phyloP scores from a whole-genome alignment of 495 filamentous ascomycete genomes.

The Aspergillus bridgeri region DNA sequence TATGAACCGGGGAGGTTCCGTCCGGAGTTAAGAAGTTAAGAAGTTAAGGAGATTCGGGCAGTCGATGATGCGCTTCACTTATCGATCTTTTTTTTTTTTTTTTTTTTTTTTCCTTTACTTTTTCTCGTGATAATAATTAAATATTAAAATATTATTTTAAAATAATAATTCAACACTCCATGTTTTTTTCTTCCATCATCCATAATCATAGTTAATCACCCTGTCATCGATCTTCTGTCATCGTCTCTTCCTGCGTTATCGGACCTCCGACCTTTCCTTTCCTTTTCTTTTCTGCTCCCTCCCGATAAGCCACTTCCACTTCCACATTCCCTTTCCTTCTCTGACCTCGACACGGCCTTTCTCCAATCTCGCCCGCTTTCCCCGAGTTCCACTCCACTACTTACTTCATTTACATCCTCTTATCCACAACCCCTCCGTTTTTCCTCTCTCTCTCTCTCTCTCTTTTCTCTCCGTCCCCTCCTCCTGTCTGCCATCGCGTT shows the following conservation, averaged over 20 bases:
- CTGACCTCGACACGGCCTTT: no score
- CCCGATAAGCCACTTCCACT: not conserved
- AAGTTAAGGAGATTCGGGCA: not conserved
- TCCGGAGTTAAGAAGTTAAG: no score
- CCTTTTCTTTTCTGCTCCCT: not conserved
- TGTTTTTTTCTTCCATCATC: no score
- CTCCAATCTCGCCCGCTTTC: conserved; percentile 2
- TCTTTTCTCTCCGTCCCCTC: conserved; percentile 11
- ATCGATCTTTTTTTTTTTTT: not conserved
- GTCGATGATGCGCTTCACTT: not conserved
- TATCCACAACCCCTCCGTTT: conserved; percentile 1
- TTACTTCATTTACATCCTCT: not conserved
- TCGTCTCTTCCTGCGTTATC: not conserved
- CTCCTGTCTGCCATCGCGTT: conserved; percentile 6
- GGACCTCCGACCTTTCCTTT: not conserved
- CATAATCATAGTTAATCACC: no score
- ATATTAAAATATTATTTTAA: conserved; percentile 5
- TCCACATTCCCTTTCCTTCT: no score
- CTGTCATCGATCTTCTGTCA: not conserved
- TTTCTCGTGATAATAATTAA: not conserved
- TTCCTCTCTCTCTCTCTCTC: conserved; percentile 2
- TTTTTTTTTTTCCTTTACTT: not conserved
- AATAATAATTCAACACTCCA: no score
- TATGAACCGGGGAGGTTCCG: no score
- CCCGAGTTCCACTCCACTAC: not conserved